Percentiles rank a stretch among this genome's conserved stretches.
Conservation (phyloP, 2,329 filamentous ascomycete species). For the Venturiaceae sp. region DNA sequence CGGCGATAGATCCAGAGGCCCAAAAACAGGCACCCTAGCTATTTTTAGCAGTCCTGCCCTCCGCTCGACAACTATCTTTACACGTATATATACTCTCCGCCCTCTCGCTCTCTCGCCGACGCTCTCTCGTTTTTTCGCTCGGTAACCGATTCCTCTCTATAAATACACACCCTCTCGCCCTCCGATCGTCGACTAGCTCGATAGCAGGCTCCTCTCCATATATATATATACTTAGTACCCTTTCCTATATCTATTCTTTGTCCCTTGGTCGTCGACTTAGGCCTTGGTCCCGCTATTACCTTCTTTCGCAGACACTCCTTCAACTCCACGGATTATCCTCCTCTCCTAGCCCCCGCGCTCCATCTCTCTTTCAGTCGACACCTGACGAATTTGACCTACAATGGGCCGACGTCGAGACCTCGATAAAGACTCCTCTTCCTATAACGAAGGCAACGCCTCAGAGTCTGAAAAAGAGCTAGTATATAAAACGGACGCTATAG, state of each 20-base stretch:
- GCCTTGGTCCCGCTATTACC: not conserved
- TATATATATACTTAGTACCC: not conserved
- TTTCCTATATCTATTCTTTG: not conserved
- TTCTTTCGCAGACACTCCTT: not conserved
- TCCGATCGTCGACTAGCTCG: not conserved
- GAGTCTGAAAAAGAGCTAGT: not conserved
- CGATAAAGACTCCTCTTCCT: not conserved
- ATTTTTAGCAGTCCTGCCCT: not conserved
- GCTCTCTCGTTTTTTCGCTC: not conserved
- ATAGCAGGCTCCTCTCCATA: not conserved
- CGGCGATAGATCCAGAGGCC: not conserved
- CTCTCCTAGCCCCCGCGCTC: not conserved
- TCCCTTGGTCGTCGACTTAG: not conserved
- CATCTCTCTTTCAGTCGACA: not conserved
- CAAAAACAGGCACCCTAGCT: not conserved
- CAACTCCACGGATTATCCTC: not conserved
- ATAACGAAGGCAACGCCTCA: not conserved
- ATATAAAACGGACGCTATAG: not conserved
- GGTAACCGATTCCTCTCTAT: not conserved
- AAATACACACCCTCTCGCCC: not conserved
- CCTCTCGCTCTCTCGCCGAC: not conserved
- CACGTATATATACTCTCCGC: not conserved
- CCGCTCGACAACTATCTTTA: not conserved
- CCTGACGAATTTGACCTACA: not conserved
- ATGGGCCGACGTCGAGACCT: not conserved